phyloP scores from a whole-genome alignment of 257 asterid genomes.

The Anisodus acutangulus region DNA sequence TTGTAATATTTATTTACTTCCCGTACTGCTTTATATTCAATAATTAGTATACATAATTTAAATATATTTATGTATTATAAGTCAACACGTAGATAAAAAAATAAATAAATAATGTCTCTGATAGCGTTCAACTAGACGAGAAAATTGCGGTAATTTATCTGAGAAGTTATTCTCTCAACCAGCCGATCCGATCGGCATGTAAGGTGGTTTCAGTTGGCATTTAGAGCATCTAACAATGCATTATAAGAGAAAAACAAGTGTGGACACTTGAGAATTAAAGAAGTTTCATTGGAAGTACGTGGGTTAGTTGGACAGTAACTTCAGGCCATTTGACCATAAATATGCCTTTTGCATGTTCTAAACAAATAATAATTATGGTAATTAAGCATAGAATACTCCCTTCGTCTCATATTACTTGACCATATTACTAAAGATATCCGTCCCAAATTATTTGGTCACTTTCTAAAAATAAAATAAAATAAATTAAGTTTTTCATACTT shows the following conservation, averaged over 20 bases:
- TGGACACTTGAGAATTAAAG: neutral
- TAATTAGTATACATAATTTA: too few relatives aligned
- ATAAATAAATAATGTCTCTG: too few relatives aligned
- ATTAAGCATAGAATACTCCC: too few relatives aligned
- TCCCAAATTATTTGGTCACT: too few relatives aligned
- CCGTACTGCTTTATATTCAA: too few relatives aligned
- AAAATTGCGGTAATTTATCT: neutral
- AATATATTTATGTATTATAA: too few relatives aligned
- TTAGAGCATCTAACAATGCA: neutral
- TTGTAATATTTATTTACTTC: too few relatives aligned
- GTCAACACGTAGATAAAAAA: too few relatives aligned
- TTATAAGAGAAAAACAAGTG: neutral
- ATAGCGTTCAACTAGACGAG: neutral
- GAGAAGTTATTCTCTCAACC: slow-evolving; percentile 7
- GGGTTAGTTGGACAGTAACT: neutral
- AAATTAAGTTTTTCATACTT: too few relatives aligned
- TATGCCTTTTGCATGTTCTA: neutral
- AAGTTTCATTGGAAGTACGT: neutral
- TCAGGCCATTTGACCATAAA: neutral
- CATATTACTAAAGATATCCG: too few relatives aligned
- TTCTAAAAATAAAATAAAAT: too few relatives aligned
- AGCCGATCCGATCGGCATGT: neutral
- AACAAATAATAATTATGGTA: neutral
- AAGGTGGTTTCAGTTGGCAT: neutral
- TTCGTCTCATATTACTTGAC: too few relatives aligned